Percentiles rank a stretch among this genome's conserved stretches.
phyloP scores from a whole-genome alignment of 176 grass and related monocot genomes.

The Ensete ventricosum region DNA sequence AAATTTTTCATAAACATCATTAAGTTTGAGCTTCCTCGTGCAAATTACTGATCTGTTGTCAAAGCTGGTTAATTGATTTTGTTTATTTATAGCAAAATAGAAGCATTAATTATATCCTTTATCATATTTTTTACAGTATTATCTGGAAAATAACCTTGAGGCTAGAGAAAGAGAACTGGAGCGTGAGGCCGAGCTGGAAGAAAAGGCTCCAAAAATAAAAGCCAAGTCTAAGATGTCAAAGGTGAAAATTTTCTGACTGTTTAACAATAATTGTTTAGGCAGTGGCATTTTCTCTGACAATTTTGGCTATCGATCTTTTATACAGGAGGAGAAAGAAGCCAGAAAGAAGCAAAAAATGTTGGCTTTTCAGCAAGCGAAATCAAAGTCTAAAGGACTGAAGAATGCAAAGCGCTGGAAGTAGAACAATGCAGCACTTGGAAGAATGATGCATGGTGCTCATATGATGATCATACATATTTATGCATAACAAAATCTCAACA shows the following conservation, averaged over 20 bases:
- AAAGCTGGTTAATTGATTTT: neutral
- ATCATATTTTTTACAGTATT: conserved; percentile 53
- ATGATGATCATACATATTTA: neutral
- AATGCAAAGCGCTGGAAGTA: conserved; percentile 77
- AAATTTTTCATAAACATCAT: neutral
- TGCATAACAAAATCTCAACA: neutral
- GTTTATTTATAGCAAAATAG: neutral
- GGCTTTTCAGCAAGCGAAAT: conserved; percentile 84
- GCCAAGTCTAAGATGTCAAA: conserved; percentile 98
- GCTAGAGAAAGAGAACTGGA: conserved; percentile 82
- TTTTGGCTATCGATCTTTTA: conserved; percentile 8
- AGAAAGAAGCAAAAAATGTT: conserved; percentile 89
- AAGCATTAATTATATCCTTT: conserved; percentile 4
- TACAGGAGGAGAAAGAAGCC: conserved; percentile 71
- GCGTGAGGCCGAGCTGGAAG: conserved; percentile 77
- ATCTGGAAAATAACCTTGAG: conserved; percentile 96
- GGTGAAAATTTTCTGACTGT: conserved; percentile 25
- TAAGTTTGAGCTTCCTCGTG: neutral
- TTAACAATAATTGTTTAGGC: neutral
- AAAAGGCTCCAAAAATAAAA: conserved; percentile 77
- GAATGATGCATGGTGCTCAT: neutral
- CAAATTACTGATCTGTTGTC: neutral
- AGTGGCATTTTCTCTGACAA: neutral
- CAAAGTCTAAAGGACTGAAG: conserved; percentile 70
- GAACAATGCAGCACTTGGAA: neutral